phyloP scores from a whole-genome alignment of 805 yeast species.

The Hanseniaspora taiwanica region DNA sequence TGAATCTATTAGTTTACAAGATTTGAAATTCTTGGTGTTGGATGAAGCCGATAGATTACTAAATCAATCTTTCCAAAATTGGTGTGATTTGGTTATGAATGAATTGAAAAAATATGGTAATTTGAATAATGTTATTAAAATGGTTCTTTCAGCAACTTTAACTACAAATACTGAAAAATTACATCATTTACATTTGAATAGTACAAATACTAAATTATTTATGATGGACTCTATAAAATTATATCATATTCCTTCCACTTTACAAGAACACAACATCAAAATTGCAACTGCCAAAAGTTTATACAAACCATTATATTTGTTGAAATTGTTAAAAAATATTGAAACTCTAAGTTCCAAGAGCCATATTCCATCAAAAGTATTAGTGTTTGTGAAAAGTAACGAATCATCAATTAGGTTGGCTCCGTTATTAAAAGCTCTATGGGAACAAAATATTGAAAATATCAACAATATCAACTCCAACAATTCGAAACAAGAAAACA shows the following conservation, averaged over 20 bases:
- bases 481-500: constrained; percentile 37
- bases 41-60: constrained; percentile 77
- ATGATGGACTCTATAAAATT: constrained; percentile 55
- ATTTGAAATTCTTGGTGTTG: constrained; percentile 49
- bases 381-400: constrained; percentile 32
- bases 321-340: constrained; percentile 38
- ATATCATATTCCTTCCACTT: constrained; percentile 44
- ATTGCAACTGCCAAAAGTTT: constrained; percentile 28
- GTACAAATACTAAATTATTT: constrained; percentile 44
- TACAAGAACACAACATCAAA: constrained; percentile 31
- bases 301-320: constrained; percentile 63
- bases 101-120: constrained; percentile 26
- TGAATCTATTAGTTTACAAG: constrained; percentile 31
- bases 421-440: constrained; percentile 26
- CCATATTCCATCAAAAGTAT: constrained; percentile 8
- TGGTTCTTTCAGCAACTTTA: constrained; percentile 85
- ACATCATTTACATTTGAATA: constrained; percentile 48
- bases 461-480: constrained; percentile 38
- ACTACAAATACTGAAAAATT: constrained; percentile 87
- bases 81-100: constrained; percentile 51
- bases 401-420: constrained; percentile 78
- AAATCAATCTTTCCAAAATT: constrained; percentile 85
- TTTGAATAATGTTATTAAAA: constrained; percentile 35
- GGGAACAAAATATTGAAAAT: constrained; percentile 1
- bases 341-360: not conserved